phyloP scores from a whole-genome alignment of 139 green algal genomes.

The Chlamydomonas sp. region DNA sequence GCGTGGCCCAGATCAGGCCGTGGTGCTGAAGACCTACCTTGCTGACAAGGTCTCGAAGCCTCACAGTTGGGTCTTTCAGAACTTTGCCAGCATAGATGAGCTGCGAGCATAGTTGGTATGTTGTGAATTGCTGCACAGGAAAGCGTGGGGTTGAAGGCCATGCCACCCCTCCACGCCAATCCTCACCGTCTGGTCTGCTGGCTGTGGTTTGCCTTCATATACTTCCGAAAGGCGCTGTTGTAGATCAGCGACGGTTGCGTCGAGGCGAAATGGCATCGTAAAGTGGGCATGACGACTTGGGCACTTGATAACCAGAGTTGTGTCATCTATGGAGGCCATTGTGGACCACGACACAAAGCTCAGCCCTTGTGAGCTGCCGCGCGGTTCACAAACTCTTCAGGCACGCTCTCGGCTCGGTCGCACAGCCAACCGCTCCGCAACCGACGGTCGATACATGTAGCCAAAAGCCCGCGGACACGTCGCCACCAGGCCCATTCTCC shows the following conservation, averaged over 20 bases:
- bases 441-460: too few relatives aligned
- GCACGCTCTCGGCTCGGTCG: too few relatives aligned
- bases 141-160: not conserved
- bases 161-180: not conserved
- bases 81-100: conserved; percentile 76
- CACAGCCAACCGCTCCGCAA: too few relatives aligned
- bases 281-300: conserved; percentile 31
- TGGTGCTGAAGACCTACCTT: conserved; percentile 25
- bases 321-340: conserved; percentile 40
- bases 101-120: conserved; percentile 36
- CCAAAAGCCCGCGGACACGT: too few relatives aligned
- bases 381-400: too few relatives aligned
- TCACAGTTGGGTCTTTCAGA: conserved; percentile 51
- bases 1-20: not conserved
- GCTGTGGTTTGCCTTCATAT: conserved; percentile 46
- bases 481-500: too few relatives aligned
- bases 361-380: too few relatives aligned
- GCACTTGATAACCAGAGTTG: conserved; percentile 55
- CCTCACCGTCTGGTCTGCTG: conserved; percentile 52
- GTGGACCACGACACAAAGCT: too few relatives aligned
- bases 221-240: conserved; percentile 19
- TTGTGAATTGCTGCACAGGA: not conserved
- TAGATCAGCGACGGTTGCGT: conserved; percentile 44
- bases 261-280: conserved; percentile 26
- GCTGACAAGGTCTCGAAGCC: conserved; percentile 42